Percentiles rank a stretch among this genome's conserved stretches.
These are phyloP conservation scores for Arthrobotrys sinensis DNA, from an alignment of 2,329 filamentous ascomycete genomes.

Conservation along the genomic window DNA sequence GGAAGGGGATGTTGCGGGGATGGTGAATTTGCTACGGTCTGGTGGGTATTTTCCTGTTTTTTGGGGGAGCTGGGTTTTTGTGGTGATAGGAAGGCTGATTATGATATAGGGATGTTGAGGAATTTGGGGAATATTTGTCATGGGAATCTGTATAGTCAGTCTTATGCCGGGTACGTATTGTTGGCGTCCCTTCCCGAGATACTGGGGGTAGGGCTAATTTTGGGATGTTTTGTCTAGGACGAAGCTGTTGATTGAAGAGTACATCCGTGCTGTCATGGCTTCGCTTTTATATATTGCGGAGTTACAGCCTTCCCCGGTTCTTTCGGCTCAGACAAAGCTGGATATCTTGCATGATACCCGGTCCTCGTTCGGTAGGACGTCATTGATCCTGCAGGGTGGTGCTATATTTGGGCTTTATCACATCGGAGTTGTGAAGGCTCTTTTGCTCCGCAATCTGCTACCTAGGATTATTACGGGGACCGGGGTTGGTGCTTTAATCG, in stretches of 20 bases:
- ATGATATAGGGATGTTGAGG: conserved; percentile 74
- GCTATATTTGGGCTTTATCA: conserved; percentile 93
- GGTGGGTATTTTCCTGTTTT: conserved; percentile 70
- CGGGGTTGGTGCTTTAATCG: conserved; percentile 89
- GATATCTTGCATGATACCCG: conserved; percentile 84
- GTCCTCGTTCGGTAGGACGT: conserved; percentile 88
- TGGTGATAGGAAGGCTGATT: not conserved
- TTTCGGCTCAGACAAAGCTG: conserved; percentile 83
- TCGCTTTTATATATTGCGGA: conserved; percentile 82
- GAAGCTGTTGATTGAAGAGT: conserved; percentile 91
- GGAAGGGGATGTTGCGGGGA: conserved; percentile 79
- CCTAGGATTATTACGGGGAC: conserved; percentile 93
- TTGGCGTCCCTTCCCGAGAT: not conserved
- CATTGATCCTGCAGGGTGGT: conserved; percentile 88
- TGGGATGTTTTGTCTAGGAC: conserved; percentile 72
- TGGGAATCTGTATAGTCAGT: conserved; percentile 84
- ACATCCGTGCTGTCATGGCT: conserved; percentile 85
- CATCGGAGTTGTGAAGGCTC: conserved; percentile 88
- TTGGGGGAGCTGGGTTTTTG: not conserved
- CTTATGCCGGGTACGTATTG: conserved; percentile 75
- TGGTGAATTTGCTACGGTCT: conserved; percentile 85
- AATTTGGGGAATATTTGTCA: conserved; percentile 93
- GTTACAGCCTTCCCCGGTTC: conserved; percentile 66
- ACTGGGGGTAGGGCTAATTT: not conserved
- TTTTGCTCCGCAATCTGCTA: conserved; percentile 83